These are phyloP conservation scores for Solanum medicagineum DNA, from an alignment of 257 asterid species.

Conservation along the genomic window DNA sequence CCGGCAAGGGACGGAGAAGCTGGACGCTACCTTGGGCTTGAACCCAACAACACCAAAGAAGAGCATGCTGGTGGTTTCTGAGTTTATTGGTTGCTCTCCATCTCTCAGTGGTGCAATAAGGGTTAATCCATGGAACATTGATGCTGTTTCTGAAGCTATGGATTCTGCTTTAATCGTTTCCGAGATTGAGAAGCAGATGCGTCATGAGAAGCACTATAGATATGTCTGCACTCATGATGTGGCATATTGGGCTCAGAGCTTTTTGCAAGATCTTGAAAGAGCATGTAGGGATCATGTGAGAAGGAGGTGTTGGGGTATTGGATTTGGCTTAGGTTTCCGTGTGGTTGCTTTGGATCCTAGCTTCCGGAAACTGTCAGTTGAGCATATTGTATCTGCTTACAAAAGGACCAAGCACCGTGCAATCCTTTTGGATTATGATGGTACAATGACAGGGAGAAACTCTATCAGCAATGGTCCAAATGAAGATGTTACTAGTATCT, in stretches of 20 bases:
- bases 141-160: slow-evolving; percentile 78
- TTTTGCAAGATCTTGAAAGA: slow-evolving; percentile 69
- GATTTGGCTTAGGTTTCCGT: slow-evolving; percentile 74
- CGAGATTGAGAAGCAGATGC: slow-evolving; percentile 67
- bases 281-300: slow-evolving; percentile 69
- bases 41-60: slow-evolving; percentile 41
- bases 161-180: slow-evolving; percentile 52
- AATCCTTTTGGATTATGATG: slow-evolving; percentile 76
- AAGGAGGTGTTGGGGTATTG: slow-evolving; percentile 87
- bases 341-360: slow-evolving; percentile 81
- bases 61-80: slow-evolving; percentile 80
- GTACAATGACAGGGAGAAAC: slow-evolving; percentile 44
- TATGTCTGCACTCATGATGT: slow-evolving; percentile 78
- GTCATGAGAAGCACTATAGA: slow-evolving; percentile 77
- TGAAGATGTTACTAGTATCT: slow-evolving; percentile 42
- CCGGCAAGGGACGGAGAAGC: slow-evolving; percentile 55
- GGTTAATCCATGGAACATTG: slow-evolving; percentile 82
- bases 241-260: slow-evolving; percentile 90
- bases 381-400: slow-evolving; percentile 83
- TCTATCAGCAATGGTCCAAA: slow-evolving; percentile 37
- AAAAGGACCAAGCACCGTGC: slow-evolving; percentile 66
- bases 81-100: slow-evolving; percentile 73
- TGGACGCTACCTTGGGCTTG: slow-evolving; percentile 41
- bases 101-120: slow-evolving; percentile 82
- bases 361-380: slow-evolving; percentile 72